phyloP scores from a whole-genome alignment of 352 stramenopile genomes.

The Phytophthora fragariae region DNA sequence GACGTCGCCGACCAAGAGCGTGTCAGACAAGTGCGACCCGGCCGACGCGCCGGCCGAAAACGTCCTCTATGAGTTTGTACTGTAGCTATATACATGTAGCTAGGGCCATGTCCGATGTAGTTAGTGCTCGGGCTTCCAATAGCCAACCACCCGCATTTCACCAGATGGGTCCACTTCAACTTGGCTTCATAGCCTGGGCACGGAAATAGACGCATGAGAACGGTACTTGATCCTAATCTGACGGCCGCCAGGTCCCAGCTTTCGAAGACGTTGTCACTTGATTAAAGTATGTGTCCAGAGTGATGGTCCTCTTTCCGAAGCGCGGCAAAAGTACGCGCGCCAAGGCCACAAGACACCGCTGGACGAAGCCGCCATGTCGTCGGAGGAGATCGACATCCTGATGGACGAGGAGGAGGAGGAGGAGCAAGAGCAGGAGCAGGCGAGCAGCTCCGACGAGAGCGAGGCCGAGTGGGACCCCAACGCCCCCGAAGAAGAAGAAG shows the following conservation, averaged over 20 bases:
- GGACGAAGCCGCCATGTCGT: slow-evolving; percentile 22
- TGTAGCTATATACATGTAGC: slow-evolving; percentile 39
- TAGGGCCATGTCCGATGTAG: neutral
- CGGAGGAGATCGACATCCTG: slow-evolving; percentile 28
- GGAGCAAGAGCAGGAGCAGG: neutral
- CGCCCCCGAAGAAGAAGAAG: slow-evolving; percentile 28
- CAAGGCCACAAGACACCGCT: neutral
- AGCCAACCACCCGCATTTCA: slow-evolving; percentile 21
- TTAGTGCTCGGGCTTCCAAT: neutral
- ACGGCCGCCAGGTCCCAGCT: neutral
- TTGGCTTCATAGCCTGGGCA: neutral
- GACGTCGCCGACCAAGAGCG: slow-evolving; percentile 28
- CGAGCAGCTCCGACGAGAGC: slow-evolving; percentile 15
- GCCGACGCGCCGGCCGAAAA: slow-evolving; percentile 27
- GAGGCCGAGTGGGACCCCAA: slow-evolving; percentile 53
- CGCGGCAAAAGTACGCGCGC: slow-evolving; percentile 19
- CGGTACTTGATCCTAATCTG: slow-evolving; percentile 12
- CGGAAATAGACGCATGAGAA: neutral
- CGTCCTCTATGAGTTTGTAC: slow-evolving; percentile 76
- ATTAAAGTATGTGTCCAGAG: slow-evolving; percentile 30
- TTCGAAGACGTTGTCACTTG: slow-evolving; percentile 2
- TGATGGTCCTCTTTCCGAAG: slow-evolving; percentile 39
- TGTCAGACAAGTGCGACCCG: slow-evolving; percentile 24
- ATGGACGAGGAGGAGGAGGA: slow-evolving; percentile 7
- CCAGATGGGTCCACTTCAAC: slow-evolving; percentile 19